Conservation (phyloP, 257 asterid species). For the Penstemon barbatus region DNA sequence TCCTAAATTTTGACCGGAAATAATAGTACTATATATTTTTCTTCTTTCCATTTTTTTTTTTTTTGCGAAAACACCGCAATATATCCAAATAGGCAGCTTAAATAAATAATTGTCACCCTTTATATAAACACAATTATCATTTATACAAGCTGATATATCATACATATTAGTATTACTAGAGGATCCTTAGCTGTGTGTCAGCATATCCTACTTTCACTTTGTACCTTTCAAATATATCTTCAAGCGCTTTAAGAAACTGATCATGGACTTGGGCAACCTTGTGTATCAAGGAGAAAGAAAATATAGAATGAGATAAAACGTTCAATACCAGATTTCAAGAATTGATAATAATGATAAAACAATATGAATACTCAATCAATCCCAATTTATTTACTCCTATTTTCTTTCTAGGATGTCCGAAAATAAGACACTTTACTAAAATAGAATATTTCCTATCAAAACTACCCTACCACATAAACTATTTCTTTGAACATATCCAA, state of each 20-base stretch:
- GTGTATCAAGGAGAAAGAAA: neutral
- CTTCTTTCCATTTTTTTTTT: no score
- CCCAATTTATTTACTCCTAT: neutral
- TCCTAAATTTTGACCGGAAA: no score
- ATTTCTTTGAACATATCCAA: no score
- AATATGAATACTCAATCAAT: neutral
- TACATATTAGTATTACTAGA: constrained; percentile 38
- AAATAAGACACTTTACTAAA: no score
- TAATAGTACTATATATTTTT: no score
- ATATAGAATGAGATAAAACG: neutral
- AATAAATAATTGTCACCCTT: no score
- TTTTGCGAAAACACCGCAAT: no score
- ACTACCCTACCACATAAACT: no score
- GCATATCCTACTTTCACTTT: constrained; percentile 60
- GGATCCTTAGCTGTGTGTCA: constrained; percentile 48
- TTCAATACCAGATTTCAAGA: neutral
- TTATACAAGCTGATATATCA: neutral
- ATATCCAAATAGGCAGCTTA: no score
- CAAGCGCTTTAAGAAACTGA: constrained; percentile 57
- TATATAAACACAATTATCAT: neutral
- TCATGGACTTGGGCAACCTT: constrained; percentile 73
- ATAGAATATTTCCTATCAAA: no score
- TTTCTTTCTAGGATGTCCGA: no score
- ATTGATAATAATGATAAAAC: neutral
- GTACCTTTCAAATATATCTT: constrained; percentile 68